Evolutionary conservation across 805 yeast species (phyloP), one percentile per base, ranked within the genome.

Genomic region (Komagataella kurtzmanii): DNA sequence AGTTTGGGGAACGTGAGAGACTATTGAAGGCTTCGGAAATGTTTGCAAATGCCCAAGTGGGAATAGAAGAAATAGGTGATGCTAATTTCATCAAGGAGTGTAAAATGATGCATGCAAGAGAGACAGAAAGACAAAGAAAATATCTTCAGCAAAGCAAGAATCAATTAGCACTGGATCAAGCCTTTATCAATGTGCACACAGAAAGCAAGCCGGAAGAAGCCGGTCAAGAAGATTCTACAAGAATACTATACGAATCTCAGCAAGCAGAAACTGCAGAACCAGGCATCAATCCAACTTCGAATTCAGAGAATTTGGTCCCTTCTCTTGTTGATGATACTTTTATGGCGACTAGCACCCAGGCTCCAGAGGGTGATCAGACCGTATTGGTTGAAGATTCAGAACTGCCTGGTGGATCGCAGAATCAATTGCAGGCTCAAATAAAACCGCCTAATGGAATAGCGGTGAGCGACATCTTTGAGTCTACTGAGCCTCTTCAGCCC

Each of bases 21-120:
- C 70, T 84, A 4, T 64, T 79, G 55, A 78, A 77, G 61, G 96
- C 98, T 0, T 85, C 91, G 52, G 99, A 93, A 64, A 90, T 93
- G 98, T 79, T 78, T 62, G 95, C 97, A 10, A 90, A 93, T 67
- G 96, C 96, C 0, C 96, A 89, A 65, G 95, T 93, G 62, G 95
- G 95, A 5, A 76, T 93, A 51, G 99, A 93, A 59, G 99, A 93
- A 56, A 80, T 90, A 57, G 80, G 83, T 49, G 68, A 75, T 3
- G 65, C 58, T 30, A 85, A 80, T 44, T 83, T 93, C 52, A 61
- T 84, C 21, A 75, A 76, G 46, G 88, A 88, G 47, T 93, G 98
- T 70, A 82, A 78, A 55, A 84, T 79, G 17, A 71, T 90, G 61
- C 75, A 83, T 53, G 71, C 69, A 49, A 74, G 97, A 55, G 96